These are phyloP conservation scores for Croton laevigatus DNA, from an alignment of 441 rosid species.

Conservation along the genomic window DNA sequence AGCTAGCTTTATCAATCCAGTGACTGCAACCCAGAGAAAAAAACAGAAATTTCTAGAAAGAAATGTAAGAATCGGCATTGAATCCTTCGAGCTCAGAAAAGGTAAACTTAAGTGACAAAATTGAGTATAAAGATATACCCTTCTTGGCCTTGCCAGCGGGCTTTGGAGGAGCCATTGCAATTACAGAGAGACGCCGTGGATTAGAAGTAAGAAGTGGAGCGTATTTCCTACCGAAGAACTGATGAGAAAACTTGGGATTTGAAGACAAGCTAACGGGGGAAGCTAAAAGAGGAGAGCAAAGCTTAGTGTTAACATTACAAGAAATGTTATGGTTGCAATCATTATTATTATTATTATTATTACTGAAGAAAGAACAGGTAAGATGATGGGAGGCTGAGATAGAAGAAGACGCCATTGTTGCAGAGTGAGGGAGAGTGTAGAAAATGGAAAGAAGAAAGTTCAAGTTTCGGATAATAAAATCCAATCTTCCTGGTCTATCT, in stretches of 20 bases:
- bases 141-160: slow-evolving; percentile 65
- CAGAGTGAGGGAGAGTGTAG: slow-evolving; percentile 13
- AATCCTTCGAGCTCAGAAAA: not conserved
- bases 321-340: not conserved
- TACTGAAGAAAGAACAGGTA: slow-evolving; percentile 19
- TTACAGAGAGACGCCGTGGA: slow-evolving; percentile 42
- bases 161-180: slow-evolving; percentile 78
- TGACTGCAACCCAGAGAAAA: slow-evolving; percentile 39
- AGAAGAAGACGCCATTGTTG: slow-evolving; percentile 41
- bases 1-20: slow-evolving; percentile 80
- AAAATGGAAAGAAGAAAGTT: not conserved
- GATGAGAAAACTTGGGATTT: slow-evolving; percentile 32
- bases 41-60: not conserved
- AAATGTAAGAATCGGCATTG: not conserved
- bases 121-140: slow-evolving; percentile 27
- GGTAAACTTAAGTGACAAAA: not conserved
- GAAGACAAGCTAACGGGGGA: slow-evolving; percentile 37
- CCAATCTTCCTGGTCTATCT: not conserved
- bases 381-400: slow-evolving; percentile 23
- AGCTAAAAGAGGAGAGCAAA: slow-evolving; percentile 34
- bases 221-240: slow-evolving; percentile 30
- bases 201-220: slow-evolving; percentile 31
- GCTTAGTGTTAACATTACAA: slow-evolving; percentile 23
- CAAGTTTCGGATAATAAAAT: not conserved
- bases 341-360: not conserved